Evolutionary conservation across 192 early-diverging fungal genomes (phyloP).

Genomic region (Umbelopsis vinacea): DNA sequence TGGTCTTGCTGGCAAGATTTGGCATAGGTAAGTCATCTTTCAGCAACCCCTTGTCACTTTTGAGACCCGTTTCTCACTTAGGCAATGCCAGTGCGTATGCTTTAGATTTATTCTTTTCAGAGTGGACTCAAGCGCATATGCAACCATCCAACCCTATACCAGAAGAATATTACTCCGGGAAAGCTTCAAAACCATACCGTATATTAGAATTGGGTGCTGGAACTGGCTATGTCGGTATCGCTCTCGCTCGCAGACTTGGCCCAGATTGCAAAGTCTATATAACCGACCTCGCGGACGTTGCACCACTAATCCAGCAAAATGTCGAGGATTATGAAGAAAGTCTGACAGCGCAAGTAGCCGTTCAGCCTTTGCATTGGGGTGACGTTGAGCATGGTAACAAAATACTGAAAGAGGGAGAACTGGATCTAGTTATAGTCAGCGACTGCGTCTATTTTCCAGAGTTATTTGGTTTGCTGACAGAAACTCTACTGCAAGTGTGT

Average conservation of each 20-base stretch:
- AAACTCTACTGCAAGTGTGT: constrained; percentile 48
- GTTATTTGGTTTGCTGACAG: constrained; percentile 41
- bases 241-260: constrained; percentile 41
- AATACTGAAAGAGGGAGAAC: constrained; percentile 23
- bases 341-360: constrained; percentile 28
- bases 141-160: constrained; percentile 48
- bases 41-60: neutral
- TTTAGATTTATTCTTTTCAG: constrained; percentile 45
- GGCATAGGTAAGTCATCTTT: constrained; percentile 46
- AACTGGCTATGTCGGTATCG: constrained; percentile 56
- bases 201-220: constrained; percentile 59
- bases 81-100: constrained; percentile 46
- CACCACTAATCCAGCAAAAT: constrained; percentile 51
- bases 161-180: constrained; percentile 35
- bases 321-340: constrained; percentile 14
- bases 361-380: constrained; percentile 50
- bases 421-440: constrained; percentile 52
- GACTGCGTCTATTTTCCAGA: constrained; percentile 61
- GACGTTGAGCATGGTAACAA: constrained; percentile 35
- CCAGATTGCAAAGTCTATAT: constrained; percentile 40
- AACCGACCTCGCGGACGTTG: constrained; percentile 53
- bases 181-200: constrained; percentile 22
- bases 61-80: neutral
- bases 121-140: constrained; percentile 28
- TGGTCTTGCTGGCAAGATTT: constrained; percentile 58